Evolutionary conservation across 2,329 filamentous ascomycete genomes (phyloP), one percentile per base, ranked within the genome.

Genomic region (Westerdykella aurantiaca): DNA sequence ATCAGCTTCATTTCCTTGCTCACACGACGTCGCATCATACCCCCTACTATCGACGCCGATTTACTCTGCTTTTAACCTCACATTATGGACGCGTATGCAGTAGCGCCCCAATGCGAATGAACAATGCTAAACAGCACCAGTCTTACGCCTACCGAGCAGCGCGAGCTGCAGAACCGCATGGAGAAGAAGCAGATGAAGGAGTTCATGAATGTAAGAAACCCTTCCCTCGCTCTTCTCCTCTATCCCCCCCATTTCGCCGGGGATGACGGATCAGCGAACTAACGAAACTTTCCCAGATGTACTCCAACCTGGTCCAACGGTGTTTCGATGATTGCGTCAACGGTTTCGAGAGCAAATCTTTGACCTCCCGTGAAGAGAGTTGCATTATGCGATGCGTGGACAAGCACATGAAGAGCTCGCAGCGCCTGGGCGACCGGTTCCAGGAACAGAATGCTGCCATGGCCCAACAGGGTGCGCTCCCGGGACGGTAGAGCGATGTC

Each of bases 131-230:
- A 23, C 37, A 7, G 14, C 38, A 39, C 39, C 60, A 85, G 82
- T 58, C 85, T 95, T 67, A 87, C 80, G 57, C 68, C 78, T 61
- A 70, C 81, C 61, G 91, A 97, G 78, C 87, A 94, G 77, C 86
- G 88, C 74, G 88, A 93, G 78, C 86, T 98, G 67, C 85, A 95
- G 72, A 74, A 81, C 73, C 88, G 93, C 72, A 90, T 98, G 81
- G 89, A 97, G 77, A 86, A 87, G 74, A 94, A 93, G 74, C 93
- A 98, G 74, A 88, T 98, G 79, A 95, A 95, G 76, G 91, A 97
- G 69, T 97, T 98, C 68, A 95, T 97, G 85, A 86, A 82, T 62
- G 93, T 97, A 79, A 59, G 88, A 77, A 44, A 31, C 44, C 48
- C 38, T 41, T 41, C 23, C 41, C 38, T 45, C 29, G 31, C 16